phyloP scores from a whole-genome alignment of 371 early-diverging fungal species.

The Entomophthora muscae region DNA sequence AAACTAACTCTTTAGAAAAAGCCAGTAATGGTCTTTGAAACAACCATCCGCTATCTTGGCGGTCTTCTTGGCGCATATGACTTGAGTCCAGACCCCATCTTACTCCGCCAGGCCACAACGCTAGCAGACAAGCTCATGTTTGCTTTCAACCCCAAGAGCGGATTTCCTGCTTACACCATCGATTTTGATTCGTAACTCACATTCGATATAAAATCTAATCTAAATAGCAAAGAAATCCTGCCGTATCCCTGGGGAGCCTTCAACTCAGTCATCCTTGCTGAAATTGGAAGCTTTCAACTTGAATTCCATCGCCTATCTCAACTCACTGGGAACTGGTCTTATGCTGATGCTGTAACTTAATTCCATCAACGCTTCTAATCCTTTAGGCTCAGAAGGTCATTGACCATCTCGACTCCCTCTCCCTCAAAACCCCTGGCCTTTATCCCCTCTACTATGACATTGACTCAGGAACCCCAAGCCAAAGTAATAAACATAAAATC shows the following conservation, averaged over 20 bases:
- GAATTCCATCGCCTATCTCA: neutral
- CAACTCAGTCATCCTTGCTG: neutral
- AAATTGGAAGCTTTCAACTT: neutral
- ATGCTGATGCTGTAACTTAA: neutral
- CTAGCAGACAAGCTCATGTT: conserved; percentile 29
- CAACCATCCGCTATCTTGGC: conserved; percentile 72
- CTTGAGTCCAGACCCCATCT: conserved; percentile 24
- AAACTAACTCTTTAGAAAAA: too few relatives aligned
- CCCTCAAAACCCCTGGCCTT: neutral
- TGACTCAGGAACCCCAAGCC: neutral
- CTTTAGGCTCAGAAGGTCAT: conserved; percentile 4
- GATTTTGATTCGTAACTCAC: neutral
- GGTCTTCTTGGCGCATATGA: conserved; percentile 68
- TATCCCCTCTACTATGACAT: conserved; percentile 14
- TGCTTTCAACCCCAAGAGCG: conserved; percentile 11
- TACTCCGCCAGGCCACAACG: conserved; percentile 33
- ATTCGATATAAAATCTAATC: neutral
- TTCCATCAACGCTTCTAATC: neutral
- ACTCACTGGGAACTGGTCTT: neutral
- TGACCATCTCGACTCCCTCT: neutral
- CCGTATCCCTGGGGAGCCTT: neutral
- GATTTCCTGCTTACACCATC: neutral
- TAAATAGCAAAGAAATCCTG: neutral
- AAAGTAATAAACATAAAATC: neutral
- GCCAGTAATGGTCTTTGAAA: conserved; percentile 63